Evolutionary conservation across 176 grass and related monocot species (phyloP), one percentile per base, ranked within the genome.

Genomic region (Paspalum vaginatum): DNA sequence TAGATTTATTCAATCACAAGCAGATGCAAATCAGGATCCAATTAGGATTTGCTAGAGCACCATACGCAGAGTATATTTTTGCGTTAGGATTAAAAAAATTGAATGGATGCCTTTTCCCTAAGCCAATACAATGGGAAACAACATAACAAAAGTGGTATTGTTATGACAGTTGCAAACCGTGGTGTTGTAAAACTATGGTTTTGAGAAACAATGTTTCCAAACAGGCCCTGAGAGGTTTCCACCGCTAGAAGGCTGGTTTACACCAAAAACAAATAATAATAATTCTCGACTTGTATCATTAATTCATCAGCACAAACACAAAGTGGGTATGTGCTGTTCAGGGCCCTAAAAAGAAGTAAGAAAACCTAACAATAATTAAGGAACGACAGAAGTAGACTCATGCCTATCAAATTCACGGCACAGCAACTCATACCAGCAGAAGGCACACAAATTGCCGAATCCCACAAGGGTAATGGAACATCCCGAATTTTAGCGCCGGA

Each of bases 11-110:
- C 27, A 53, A 3, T 42, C 7, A 41, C 11, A 78, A 38, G 17
- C 38, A 51, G 45, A 38, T 47, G 11, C 74, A 78, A 38, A 51
- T 51, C 26, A 78, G 4, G 43, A 39, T 77, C 50, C 10, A 77
- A 77, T 49, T 13, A 48, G 15, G 24, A 37, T 8, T 37, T 77
- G 6, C 4, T 11, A 39, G 18, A 11, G 0, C 18, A 51, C 65
- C 11, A 65, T 22, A 43, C 37, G 15, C 6, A 7, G 46, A 32
- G 13, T 14, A 72, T 52, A 72, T 52, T 6, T 49, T 1, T 18
- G 13, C 11, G 9, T 22, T 18, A 2, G 32, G 9, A 44, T 1
- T 12, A 50, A 50, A 48, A 46, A 9, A 11, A 0, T 38, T 1
- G 0, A 26, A 25, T 48, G 44, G 5, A 49, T 37, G 48, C 14